A percentile compares a stretch with the other conserved stretches of the same genome.
Conservation (phyloP, 371 early-diverging fungal genomes). For the Mucor indicus region DNA sequence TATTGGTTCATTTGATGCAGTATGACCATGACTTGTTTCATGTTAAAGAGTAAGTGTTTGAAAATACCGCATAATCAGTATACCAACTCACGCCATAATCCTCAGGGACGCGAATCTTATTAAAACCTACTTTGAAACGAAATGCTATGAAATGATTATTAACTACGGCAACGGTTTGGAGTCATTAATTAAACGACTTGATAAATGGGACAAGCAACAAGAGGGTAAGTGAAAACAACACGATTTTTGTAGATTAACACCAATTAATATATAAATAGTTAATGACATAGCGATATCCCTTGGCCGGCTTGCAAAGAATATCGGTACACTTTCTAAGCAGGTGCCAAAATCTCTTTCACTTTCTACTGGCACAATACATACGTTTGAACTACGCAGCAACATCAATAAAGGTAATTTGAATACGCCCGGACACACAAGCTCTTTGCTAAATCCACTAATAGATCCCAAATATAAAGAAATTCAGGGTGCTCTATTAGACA, state of each 20-base stretch:
- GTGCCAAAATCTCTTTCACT: slow-evolving; percentile 25
- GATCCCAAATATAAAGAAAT: slow-evolving; percentile 24
- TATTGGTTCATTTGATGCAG: slow-evolving; percentile 12
- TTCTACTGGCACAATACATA: slow-evolving; percentile 6
- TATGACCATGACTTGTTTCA: slow-evolving; percentile 20
- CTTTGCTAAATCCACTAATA: slow-evolving; percentile 2
- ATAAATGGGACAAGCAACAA: slow-evolving; percentile 19
- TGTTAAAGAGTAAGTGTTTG: slow-evolving; percentile 16
- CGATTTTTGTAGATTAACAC: no score
- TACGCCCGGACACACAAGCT: neutral
- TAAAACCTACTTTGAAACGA: slow-evolving; percentile 24
- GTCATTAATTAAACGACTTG: slow-evolving; percentile 6
- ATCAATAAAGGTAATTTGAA: slow-evolving; percentile 28
- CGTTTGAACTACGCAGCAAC: slow-evolving; percentile 29
- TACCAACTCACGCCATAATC: neutral
- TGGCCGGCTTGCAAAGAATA: slow-evolving; percentile 33
- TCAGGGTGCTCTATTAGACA: slow-evolving; percentile 19
- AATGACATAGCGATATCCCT: slow-evolving; percentile 28
- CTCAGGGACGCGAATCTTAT: slow-evolving; percentile 1
- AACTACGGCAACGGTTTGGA: slow-evolving; percentile 13
- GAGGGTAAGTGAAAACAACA: neutral
- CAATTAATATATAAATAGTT: slow-evolving; percentile 3
- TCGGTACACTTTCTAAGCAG: slow-evolving; percentile 32
- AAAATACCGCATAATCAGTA: neutral
- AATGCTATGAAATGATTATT: slow-evolving; percentile 16